Conservation (phyloP, 805 yeast genomes). For the Debaryomyces prosopidis region DNA sequence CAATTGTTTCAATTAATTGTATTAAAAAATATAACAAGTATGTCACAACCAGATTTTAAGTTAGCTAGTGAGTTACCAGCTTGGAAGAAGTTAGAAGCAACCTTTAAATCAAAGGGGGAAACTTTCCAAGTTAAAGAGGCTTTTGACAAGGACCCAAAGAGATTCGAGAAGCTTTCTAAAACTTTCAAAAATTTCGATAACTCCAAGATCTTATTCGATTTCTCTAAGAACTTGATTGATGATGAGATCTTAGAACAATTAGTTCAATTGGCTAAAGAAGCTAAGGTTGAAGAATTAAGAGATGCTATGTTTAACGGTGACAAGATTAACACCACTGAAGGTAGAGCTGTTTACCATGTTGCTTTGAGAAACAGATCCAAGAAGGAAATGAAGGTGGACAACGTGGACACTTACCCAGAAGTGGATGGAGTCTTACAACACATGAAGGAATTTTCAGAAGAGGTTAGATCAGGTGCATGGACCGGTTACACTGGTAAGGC, state of each 20-base stretch:
- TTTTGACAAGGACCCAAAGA: conserved; percentile 68
- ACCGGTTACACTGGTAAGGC: conserved; percentile 94
- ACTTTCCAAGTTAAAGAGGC: conserved; percentile 72
- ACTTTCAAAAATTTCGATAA: conserved; percentile 84
- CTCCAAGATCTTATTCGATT: conserved; percentile 88
- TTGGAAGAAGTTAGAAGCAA: conserved; percentile 73
- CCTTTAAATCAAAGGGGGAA: conserved; percentile 73
- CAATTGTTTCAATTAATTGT: neutral
- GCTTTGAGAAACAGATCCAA: conserved; percentile 93
- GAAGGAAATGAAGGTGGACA: conserved; percentile 86
- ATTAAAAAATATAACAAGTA: neutral
- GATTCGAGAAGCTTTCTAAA: conserved; percentile 76
- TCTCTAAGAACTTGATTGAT: conserved; percentile 89
- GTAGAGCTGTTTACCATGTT: conserved; percentile 94
- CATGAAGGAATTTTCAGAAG: conserved; percentile 93
- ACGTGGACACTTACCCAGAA: conserved; percentile 84
- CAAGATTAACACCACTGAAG: conserved; percentile 94
- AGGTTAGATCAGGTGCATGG: conserved; percentile 92
- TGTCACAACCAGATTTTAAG: conserved; percentile 37
- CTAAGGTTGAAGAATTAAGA: conserved; percentile 82
- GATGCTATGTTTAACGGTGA: conserved; percentile 91
- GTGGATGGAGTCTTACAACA: conserved; percentile 90
- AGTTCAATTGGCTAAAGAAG: conserved; percentile 82
- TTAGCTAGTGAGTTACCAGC: conserved; percentile 76
- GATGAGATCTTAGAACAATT: conserved; percentile 74